Base-by-base conservation (phyloP, 1,284 basidiomycete genomes). In the Athelia psychrophila region DNA sequence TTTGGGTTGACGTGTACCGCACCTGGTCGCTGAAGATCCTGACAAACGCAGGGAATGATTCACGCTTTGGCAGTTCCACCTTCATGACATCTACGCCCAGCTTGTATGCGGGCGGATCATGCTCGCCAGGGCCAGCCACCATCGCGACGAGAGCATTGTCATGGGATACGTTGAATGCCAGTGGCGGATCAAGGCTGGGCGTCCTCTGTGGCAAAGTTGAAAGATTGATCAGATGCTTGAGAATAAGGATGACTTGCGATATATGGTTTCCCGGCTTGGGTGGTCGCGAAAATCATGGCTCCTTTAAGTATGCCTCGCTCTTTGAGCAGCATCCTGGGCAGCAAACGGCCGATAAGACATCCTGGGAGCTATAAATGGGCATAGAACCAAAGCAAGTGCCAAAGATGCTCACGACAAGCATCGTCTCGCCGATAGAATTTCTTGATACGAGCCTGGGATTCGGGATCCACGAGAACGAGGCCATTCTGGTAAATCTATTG, bases 81-180 rank as follows among this genome's bases (percentile, higher is more conserved):
- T 81, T 83, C 91, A 93, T 93, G 44, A 91, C 76, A 66, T 93
- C 91, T 47, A 92, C 70, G 18, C 91, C 91, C 13, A 91, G 61
- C 44, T 68, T 77, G 58, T 77, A 81, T 0, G 79, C 78, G 4
- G 86, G 86, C 5, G 81, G 76, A 38, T 79, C 73, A 47, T 79
- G 69, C 16, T 66, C 64, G 47, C 82, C 82, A 4, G 71, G 70
- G 16, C 77, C 79, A 61, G 78, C 84, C 1, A 77, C 86, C 75
- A 93, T 81, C 19, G 79, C 84, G 51, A 93, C 73, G 24, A 88
- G 62, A 3, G 76, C 77, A 58, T 84, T 83, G 66, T 93, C 91
- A 63, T 93, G 91, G 27, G 90, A 83, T 49, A 92, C 75, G 64
- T 92, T 93, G 72, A 80, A 92, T 2, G 80, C 88, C 44, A 92